phyloP scores from a whole-genome alignment of 805 yeast species.

The Lipomyces spencermartinsiae region DNA sequence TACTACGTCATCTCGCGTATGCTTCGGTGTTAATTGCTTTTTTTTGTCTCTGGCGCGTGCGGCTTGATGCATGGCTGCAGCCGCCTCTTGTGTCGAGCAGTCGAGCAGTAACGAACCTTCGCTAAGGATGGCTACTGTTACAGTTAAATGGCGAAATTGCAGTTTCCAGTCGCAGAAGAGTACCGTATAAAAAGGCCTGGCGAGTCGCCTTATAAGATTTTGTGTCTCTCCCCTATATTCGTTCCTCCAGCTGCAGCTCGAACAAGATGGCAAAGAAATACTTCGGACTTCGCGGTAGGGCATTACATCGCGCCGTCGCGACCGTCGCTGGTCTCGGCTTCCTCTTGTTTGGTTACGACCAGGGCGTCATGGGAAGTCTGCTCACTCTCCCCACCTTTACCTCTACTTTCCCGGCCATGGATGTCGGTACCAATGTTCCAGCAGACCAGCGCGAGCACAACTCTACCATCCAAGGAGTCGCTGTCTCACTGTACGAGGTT shows the following conservation, averaged over 20 bases:
- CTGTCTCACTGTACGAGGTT: constrained; percentile 58
- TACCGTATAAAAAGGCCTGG: background rate
- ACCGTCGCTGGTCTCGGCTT: constrained; percentile 69
- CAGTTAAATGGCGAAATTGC: background rate
- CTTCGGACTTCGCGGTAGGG: constrained; percentile 60
- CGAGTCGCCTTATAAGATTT: background rate
- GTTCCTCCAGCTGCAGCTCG: background rate
- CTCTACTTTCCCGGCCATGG: constrained; percentile 25
- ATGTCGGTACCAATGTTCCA: constrained; percentile 13
- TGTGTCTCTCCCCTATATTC: background rate
- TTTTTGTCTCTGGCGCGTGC: background rate
- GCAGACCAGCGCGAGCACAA: constrained; percentile 17
- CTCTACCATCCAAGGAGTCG: constrained; percentile 28
- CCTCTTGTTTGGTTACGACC: constrained; percentile 77
- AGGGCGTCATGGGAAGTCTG: constrained; percentile 66
- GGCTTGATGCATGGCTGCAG: no score
- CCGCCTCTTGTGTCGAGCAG: no score
- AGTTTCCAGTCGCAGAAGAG: background rate
- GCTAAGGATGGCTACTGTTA: background rate
- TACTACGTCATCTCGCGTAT: background rate
- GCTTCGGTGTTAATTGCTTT: background rate
- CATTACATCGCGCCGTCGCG: constrained; percentile 57
- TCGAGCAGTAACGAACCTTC: background rate
- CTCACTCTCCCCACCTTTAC: constrained; percentile 29
- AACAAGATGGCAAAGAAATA: constrained; percentile 1